Percentiles rank a stretch among this genome's conserved stretches.
phyloP scores from a whole-genome alignment of 2,329 filamentous ascomycete genomes.

The Colletotrichum sp. region DNA sequence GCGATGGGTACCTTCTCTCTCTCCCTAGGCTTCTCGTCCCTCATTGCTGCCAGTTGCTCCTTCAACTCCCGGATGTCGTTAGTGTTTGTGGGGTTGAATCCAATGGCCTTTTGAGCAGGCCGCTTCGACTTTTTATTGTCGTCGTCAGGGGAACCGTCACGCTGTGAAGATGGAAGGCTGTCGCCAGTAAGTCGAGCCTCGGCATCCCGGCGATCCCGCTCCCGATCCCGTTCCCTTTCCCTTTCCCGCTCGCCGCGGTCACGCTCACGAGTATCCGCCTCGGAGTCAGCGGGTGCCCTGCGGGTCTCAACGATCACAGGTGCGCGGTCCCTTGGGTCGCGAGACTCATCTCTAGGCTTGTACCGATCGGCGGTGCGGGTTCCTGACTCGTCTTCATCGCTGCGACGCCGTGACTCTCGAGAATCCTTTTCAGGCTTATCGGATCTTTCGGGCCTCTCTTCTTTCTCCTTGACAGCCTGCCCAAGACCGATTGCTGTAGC shows the following conservation, averaged over 20 bases:
- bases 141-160: slow-evolving; percentile 47
- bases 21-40: slow-evolving; percentile 21
- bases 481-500: slow-evolving; percentile 53
- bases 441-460: slow-evolving; percentile 34
- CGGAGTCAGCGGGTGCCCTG: slow-evolving; percentile 13
- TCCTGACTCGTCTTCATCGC: slow-evolving; percentile 18
- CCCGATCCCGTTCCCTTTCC: slow-evolving; percentile 17
- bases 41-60: slow-evolving; percentile 53
- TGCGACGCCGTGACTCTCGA: slow-evolving; percentile 19
- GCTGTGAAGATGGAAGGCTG: slow-evolving; percentile 30
- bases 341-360: slow-evolving; percentile 29
- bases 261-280: slow-evolving; percentile 24
- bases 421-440: slow-evolving; percentile 12
- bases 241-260: slow-evolving; percentile 18
- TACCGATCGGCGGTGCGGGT: slow-evolving; percentile 31
- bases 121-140: slow-evolving; percentile 43
- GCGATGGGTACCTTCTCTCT: slow-evolving; percentile 9
- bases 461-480: slow-evolving; percentile 41
- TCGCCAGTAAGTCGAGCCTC: slow-evolving; percentile 44
- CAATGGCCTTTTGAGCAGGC: slow-evolving; percentile 40
- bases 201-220: slow-evolving; percentile 41
- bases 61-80: slow-evolving; percentile 55
- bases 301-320: slow-evolving; percentile 25
- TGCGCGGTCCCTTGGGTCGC: slow-evolving; percentile 18
- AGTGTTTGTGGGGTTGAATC: slow-evolving; percentile 60